Conservation (phyloP, 345 rosid genomes). For the Raphanus sativus region DNA sequence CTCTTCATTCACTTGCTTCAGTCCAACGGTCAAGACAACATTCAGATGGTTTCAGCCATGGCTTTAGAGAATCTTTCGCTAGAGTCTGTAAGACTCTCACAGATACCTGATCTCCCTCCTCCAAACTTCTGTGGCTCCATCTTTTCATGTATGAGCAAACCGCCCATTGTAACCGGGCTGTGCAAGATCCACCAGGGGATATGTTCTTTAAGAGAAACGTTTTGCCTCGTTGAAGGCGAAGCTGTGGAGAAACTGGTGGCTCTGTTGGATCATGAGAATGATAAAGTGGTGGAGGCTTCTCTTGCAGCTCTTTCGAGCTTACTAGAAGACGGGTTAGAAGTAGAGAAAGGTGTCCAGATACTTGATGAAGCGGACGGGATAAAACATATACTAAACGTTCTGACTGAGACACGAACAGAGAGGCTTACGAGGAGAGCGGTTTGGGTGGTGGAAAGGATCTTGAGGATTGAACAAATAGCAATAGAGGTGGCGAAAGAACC, state of each 20-base stretch:
- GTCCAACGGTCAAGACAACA: constrained; percentile 70
- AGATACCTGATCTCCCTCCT: constrained; percentile 64
- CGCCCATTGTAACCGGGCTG: constrained; percentile 24
- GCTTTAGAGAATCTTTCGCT: constrained; percentile 88
- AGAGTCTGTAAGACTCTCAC: constrained; percentile 67
- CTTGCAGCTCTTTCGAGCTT: constrained; percentile 50
- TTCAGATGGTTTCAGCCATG: constrained; percentile 83
- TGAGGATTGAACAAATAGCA: constrained; percentile 76
- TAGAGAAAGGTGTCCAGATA: constrained; percentile 57
- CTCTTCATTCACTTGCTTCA: constrained; percentile 77
- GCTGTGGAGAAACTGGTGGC: constrained; percentile 58
- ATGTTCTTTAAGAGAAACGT: neutral
- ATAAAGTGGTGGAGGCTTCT: constrained; percentile 75
- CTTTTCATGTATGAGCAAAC: constrained; percentile 74
- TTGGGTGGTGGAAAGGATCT: constrained; percentile 41
- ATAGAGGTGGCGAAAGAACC: constrained; percentile 67
- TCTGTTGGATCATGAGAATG: constrained; percentile 67
- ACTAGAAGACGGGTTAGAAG: constrained; percentile 64
- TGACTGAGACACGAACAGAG: constrained; percentile 58
- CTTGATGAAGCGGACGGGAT: constrained; percentile 52
- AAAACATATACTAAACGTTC: constrained; percentile 50
- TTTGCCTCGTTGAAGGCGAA: neutral
- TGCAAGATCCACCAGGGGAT: neutral
- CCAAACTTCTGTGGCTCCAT: constrained; percentile 59
- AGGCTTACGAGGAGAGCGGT: neutral